Evolutionary conservation across 2,329 filamentous ascomycete species (phyloP).

Genomic region (Alternaria conjuncta): DNA sequence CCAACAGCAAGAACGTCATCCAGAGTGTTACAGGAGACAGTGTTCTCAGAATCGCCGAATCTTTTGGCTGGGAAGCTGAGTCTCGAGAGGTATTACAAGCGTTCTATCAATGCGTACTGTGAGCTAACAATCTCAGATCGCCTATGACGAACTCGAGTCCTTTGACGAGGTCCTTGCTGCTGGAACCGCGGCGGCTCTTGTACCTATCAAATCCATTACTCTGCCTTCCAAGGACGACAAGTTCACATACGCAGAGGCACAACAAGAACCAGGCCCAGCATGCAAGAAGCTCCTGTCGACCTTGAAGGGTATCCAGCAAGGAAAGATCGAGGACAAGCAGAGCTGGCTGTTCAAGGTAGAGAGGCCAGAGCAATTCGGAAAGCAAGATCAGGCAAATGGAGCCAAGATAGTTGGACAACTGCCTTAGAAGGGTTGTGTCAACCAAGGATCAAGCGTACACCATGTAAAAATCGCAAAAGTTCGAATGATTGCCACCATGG

Average conservation of each 20-base stretch:
- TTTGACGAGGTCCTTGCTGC: constrained; percentile 88
- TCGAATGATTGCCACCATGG: background rate
- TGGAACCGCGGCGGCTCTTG: constrained; percentile 87
- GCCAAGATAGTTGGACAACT: constrained; percentile 45
- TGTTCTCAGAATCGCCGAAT: constrained; percentile 74
- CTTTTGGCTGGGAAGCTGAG: constrained; percentile 86
- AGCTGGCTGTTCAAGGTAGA: constrained; percentile 68
- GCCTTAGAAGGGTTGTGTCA: constrained; percentile 23
- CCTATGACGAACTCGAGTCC: constrained; percentile 65
- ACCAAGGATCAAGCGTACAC: background rate
- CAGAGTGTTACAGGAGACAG: constrained; percentile 84
- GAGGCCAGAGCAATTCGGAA: constrained; percentile 48
- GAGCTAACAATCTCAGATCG: constrained; percentile 58
- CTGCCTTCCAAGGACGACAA: constrained; percentile 65
- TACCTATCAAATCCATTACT: constrained; percentile 91
- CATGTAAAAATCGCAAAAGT: background rate
- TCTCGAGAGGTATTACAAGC: constrained; percentile 64
- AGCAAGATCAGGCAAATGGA: constrained; percentile 21
- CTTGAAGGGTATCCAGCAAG: constrained; percentile 85
- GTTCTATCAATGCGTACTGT: background rate
- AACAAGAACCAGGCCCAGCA: constrained; percentile 74
- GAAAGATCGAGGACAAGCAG: constrained; percentile 77
- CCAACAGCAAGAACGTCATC: constrained; percentile 86
- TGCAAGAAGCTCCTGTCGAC: constrained; percentile 75
- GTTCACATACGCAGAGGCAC: constrained; percentile 61